A percentile compares a stretch with the other conserved stretches of the same genome.
These are phyloP conservation scores for Obba rivulosa DNA, from an alignment of 768 basidiomycete genomes.

Conservation along the genomic window DNA sequence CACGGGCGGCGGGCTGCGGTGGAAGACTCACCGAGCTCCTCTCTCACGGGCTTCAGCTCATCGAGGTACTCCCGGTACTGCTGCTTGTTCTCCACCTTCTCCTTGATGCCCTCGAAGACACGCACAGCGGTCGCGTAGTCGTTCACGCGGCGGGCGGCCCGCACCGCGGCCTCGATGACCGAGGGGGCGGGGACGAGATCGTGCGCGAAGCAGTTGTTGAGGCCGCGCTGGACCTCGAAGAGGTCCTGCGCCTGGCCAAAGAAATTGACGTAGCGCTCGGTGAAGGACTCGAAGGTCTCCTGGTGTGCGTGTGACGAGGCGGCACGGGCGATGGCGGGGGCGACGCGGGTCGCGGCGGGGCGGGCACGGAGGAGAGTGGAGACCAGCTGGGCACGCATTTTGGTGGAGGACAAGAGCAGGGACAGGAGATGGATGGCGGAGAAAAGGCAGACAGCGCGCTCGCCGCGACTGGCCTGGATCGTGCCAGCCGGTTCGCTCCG, in stretches of 20 bases:
- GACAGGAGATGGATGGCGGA: conserved; percentile 8
- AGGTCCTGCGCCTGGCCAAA: conserved; percentile 92
- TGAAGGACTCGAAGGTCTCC: conserved; percentile 93
- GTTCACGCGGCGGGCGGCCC: conserved; percentile 86
- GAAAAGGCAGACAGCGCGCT: conserved; percentile 10
- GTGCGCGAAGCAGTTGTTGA: conserved; percentile 99
- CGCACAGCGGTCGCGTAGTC: conserved; percentile 97
- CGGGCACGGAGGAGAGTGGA: conserved; percentile 62
- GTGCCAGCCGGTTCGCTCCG: conserved; percentile 24
- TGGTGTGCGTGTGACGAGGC: conserved; percentile 66
- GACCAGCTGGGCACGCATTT: conserved; percentile 56
- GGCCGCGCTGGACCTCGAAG: conserved; percentile 97
- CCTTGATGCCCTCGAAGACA: conserved; percentile 91
- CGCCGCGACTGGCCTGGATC: conserved; percentile 4
- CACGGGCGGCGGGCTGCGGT: background rate
- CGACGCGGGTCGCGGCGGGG: conserved; percentile 35
- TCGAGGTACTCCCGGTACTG: conserved; percentile 94
- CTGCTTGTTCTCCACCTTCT: conserved; percentile 96
- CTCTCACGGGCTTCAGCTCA: conserved; percentile 80
- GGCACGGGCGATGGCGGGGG: conserved; percentile 42
- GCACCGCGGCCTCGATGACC: conserved; percentile 83
- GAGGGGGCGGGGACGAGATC: conserved; percentile 86
- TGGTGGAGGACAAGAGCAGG: conserved; percentile 15
- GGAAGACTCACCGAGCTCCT: conserved; percentile 75
- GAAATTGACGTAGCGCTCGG: conserved; percentile 88